phyloP scores from a whole-genome alignment of 164 flowering plant genomes.

The Nymphaea colorata region DNA sequence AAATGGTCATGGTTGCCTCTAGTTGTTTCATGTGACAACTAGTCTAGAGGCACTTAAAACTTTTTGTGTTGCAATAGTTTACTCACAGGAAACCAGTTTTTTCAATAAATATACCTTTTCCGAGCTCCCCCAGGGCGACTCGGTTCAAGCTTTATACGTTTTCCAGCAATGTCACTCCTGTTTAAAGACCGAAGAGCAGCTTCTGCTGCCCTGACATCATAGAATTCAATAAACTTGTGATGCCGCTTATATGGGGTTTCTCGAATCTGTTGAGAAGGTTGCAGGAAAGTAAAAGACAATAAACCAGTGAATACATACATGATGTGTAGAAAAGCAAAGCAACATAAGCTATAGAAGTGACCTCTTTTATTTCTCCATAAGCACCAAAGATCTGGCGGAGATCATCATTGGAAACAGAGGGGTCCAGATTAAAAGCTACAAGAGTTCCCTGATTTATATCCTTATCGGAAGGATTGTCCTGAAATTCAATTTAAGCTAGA shows the following conservation, averaged over 20 bases:
- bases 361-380: conserved; percentile 97
- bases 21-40: no score
- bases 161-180: conserved; percentile 93
- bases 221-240: conserved; percentile 91
- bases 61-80: no score
- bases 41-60: no score
- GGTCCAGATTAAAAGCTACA: conserved; percentile 88
- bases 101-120: conserved; percentile 39
- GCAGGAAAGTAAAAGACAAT: not conserved
- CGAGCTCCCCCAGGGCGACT: conserved; percentile 99
- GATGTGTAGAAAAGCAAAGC: not conserved
- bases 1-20: no score
- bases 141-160: conserved; percentile 95
- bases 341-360: conserved; percentile 11
- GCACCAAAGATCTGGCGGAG: conserved; percentile 81
- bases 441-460: conserved; percentile 95
- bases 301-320: no score
- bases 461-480: conserved; percentile 97
- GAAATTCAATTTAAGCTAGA: not conserved
- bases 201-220: conserved; percentile 97
- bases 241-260: conserved; percentile 96
- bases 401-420: conserved; percentile 87
- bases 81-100: no score
- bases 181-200: conserved; percentile 83
- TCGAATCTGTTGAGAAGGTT: conserved; percentile 49